These are phyloP conservation scores for Pythium biforme DNA, from an alignment of 352 stramenopile genomes.

Conservation along the genomic window DNA sequence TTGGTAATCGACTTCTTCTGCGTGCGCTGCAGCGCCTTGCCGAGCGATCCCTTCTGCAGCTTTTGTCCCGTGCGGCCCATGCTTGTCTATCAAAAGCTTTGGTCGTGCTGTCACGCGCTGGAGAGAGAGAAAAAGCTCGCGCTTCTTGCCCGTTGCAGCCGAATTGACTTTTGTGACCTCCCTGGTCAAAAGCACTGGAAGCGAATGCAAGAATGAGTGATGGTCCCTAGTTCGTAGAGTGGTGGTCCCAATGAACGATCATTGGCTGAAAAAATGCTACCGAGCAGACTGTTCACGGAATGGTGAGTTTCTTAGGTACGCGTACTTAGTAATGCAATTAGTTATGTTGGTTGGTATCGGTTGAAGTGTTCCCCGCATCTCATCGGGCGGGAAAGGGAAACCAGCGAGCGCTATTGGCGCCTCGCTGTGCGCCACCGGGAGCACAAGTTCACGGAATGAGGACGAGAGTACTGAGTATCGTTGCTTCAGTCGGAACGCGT, in stretches of 20 bases:
- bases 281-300: constrained; percentile 9
- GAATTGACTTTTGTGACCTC: constrained; percentile 4
- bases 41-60: constrained; percentile 69
- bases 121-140: no score
- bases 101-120: no score
- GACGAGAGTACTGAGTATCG: no score
- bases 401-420: no score
- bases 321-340: constrained; percentile 8
- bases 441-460: no score
- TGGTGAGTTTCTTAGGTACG: background rate
- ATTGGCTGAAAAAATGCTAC: constrained; percentile 3
- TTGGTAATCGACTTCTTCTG: constrained; percentile 76
- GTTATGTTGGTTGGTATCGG: no score
- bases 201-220: constrained; percentile 23
- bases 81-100: background rate
- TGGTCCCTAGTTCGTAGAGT: constrained; percentile 7
- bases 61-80: constrained; percentile 80
- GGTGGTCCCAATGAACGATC: background rate
- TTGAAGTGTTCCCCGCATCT: background rate
- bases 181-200: constrained; percentile 33
- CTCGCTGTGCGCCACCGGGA: no score
- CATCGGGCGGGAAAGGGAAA: no score
- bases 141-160: background rate
- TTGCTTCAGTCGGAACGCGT: no score
- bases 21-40: constrained; percentile 70